phyloP scores from a whole-genome alignment of 352 stramenopile genomes.

The Pythium plurisporium region DNA sequence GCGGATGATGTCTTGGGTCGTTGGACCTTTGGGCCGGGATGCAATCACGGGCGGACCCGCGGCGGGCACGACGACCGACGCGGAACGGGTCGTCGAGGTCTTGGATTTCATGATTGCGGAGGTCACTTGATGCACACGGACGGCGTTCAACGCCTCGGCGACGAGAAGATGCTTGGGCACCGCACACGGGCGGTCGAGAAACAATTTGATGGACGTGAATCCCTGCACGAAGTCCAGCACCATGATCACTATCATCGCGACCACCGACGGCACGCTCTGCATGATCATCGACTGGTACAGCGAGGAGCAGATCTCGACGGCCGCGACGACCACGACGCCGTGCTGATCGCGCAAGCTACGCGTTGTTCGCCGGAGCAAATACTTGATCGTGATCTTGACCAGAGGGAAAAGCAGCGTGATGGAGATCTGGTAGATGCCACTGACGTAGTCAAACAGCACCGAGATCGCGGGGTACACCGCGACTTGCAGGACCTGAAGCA shows the following conservation, averaged over 20 bases:
- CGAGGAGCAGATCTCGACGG: conserved; percentile 21
- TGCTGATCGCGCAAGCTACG: conserved; percentile 2
- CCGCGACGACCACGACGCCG: conserved; percentile 9
- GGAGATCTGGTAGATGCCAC: not conserved
- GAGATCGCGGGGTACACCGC: conserved; percentile 22
- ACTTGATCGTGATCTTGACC: conserved; percentile 17
- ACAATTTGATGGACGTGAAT: conserved; percentile 16
- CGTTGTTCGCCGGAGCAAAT: not conserved
- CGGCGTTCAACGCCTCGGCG: no score
- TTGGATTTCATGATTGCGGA: no score
- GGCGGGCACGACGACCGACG: no score
- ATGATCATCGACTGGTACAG: conserved; percentile 29
- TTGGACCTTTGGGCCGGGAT: no score
- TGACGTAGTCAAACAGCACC: conserved; percentile 17
- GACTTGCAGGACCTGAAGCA: conserved; percentile 11
- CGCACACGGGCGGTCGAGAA: conserved; percentile 14
- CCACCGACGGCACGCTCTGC: conserved; percentile 15
- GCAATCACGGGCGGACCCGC: no score
- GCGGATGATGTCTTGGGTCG: no score
- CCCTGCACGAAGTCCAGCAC: conserved; percentile 16
- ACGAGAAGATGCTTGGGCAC: not conserved
- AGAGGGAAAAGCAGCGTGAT: conserved; percentile 17
- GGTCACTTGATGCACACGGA: no score
- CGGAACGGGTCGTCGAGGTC: no score
- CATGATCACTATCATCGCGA: conserved; percentile 20